A percentile compares a stretch with the other conserved stretches of the same genome.
phyloP scores from a whole-genome alignment of 345 rosid genomes.

The Heritiera fomes region DNA sequence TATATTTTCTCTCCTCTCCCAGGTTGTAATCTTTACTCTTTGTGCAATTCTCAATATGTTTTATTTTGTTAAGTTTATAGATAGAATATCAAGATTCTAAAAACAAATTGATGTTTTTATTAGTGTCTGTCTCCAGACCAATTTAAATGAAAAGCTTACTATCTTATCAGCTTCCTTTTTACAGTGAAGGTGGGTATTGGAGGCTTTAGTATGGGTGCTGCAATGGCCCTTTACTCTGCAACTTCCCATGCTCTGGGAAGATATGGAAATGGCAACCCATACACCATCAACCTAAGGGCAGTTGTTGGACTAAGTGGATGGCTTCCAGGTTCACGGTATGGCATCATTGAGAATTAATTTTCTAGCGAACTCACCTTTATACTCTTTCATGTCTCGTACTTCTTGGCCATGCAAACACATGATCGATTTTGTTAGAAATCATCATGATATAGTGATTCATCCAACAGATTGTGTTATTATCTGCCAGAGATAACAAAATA shows the following conservation, averaged over 20 bases:
- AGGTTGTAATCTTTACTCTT: too few relatives aligned
- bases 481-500: not conserved
- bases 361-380: not conserved
- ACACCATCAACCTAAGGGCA: conserved; percentile 60
- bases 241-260: conserved; percentile 73
- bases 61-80: too few relatives aligned
- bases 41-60: too few relatives aligned
- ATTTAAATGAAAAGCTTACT: not conserved
- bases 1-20: too few relatives aligned
- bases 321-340: conserved; percentile 89
- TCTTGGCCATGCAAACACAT: not conserved
- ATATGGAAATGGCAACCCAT: conserved; percentile 67
- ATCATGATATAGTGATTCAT: not conserved
- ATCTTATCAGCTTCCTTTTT: conserved; percentile 14
- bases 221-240: conserved; percentile 85
- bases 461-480: not conserved
- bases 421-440: too few relatives aligned
- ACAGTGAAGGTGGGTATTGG: conserved; percentile 88
- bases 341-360: not conserved
- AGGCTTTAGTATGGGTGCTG: conserved; percentile 96
- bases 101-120: not conserved
- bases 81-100: too few relatives aligned
- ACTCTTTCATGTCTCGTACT: not conserved
- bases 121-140: not conserved
- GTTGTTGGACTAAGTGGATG: conserved; percentile 75